Base-by-base conservation (phyloP, 345 rosid species). In the Salix brachista region DNA sequence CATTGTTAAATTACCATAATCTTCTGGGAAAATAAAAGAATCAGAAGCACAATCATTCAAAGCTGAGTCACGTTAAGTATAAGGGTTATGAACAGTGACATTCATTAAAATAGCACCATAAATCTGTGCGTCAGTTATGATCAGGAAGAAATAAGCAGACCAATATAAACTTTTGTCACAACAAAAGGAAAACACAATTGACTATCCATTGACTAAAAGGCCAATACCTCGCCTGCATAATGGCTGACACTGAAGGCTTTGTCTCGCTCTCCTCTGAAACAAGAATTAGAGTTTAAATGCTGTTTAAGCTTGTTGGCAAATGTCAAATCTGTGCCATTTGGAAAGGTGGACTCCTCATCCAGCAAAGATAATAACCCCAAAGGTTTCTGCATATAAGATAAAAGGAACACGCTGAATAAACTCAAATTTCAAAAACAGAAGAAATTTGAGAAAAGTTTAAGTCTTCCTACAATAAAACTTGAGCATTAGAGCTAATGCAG, bases 331-430 rank as follows among this genome's bases (percentile, higher is more conserved):
- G 94, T 91, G 81, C 96, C 99, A 84, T 92, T 96, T 52, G 99
- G 99, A 79, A 96, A 93, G 52, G 92, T 93, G 74, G 99, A 96
- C 81, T 96, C 99, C 85, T 96, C 99, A 76, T 96, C 96, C 77
- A 96, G 81, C 85, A 96, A 88, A 70, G 99, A 96, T 48, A 96
- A 75, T 69, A 96, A 78, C 30, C 99, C 99, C 86, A 96, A 69
- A 26, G 99, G 99, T 81, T 92, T 96, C 99, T 96, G 93, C 89
- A 88, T 52, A 68, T 30, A 81, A 70, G 30, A 21, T 8, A 21
- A 73, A 46, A 17, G 32, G 42, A 25, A 0, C 68, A 5, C 7
- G 12, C 5, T 28, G 9, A 18, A 68, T 5, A 14, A 21, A 39
- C 11, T n/a, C 44, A 68, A 19, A 37, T n/a, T 39, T n/a, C 25